phyloP scores from a whole-genome alignment of 2,329 filamentous ascomycete species.

The Geosmithia putterillii region DNA sequence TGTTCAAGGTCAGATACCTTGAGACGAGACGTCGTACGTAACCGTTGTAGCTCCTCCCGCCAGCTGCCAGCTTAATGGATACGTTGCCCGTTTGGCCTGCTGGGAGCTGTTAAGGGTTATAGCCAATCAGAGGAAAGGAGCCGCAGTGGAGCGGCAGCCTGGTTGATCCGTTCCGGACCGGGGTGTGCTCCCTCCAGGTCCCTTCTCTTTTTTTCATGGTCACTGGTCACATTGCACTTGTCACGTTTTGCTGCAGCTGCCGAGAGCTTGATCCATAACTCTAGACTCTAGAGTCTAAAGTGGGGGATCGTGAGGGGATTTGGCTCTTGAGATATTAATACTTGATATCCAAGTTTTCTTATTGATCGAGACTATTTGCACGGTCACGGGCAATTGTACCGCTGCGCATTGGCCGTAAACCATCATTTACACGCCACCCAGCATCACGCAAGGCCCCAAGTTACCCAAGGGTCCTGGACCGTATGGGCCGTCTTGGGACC shows the following conservation, averaged over 20 bases:
- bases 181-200: no score
- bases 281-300: no score
- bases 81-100: slow-evolving; percentile 1
- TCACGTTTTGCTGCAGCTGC: background rate
- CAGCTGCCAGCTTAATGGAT: background rate
- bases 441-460: no score
- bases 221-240: background rate
- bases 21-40: background rate
- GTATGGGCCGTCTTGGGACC: no score
- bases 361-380: no score
- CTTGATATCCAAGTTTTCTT: no score
- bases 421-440: no score
- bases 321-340: no score
- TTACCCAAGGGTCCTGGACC: no score
- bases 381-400: no score
- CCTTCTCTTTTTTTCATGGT: background rate
- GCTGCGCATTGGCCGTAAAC: no score
- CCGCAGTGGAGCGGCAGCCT: background rate
- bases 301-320: no score
- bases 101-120: background rate
- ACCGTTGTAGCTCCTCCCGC: background rate
- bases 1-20: background rate
- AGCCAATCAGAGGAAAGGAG: background rate
- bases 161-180: slow-evolving; percentile 1
- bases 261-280: background rate